A percentile compares a stretch with the other conserved stretches of the same genome.
Evolutionary conservation across 371 early-diverging fungal species (phyloP).

Genomic region (Mucor sp.): DNA sequence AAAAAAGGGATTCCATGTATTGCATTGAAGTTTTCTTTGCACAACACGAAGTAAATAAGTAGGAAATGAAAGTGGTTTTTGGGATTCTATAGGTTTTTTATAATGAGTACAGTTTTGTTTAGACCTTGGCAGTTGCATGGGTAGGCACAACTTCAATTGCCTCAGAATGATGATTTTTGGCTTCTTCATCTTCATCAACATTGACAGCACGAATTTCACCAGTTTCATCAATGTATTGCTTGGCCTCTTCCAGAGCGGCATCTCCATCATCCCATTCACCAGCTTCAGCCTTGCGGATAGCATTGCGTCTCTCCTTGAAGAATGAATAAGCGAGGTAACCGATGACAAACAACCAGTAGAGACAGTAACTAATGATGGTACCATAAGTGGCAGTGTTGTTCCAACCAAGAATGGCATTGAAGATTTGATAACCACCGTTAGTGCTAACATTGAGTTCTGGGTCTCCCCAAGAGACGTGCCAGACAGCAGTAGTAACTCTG

Average conservation of each 20-base stretch:
- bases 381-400: slow-evolving; percentile 72
- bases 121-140: background rate
- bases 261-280: slow-evolving; percentile 38
- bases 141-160: slow-evolving; percentile 4
- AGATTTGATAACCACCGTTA: slow-evolving; percentile 58
- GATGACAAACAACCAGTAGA: slow-evolving; percentile 71
- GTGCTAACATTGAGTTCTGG: slow-evolving; percentile 21
- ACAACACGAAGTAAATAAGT: background rate
- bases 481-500: slow-evolving; percentile 37
- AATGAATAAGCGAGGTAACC: slow-evolving; percentile 51
- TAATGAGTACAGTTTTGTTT: background rate
- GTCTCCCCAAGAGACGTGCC: slow-evolving; percentile 47
- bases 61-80: background rate
- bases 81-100: slow-evolving; percentile 6
- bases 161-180: slow-evolving; percentile 1
- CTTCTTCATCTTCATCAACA: slow-evolving; percentile 5
- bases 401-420: slow-evolving; percentile 81
- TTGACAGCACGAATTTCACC: slow-evolving; percentile 24
- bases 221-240: slow-evolving; percentile 23
- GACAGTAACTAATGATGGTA: slow-evolving; percentile 70
- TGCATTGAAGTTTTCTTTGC: slow-evolving; percentile 3
- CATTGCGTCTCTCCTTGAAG: slow-evolving; percentile 35
- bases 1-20: background rate
- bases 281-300: slow-evolving; percentile 35
- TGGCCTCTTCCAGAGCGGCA: slow-evolving; percentile 30